Conservation (phyloP, 108 stramenopile species). For the Licmophora abbreviata region DNA sequence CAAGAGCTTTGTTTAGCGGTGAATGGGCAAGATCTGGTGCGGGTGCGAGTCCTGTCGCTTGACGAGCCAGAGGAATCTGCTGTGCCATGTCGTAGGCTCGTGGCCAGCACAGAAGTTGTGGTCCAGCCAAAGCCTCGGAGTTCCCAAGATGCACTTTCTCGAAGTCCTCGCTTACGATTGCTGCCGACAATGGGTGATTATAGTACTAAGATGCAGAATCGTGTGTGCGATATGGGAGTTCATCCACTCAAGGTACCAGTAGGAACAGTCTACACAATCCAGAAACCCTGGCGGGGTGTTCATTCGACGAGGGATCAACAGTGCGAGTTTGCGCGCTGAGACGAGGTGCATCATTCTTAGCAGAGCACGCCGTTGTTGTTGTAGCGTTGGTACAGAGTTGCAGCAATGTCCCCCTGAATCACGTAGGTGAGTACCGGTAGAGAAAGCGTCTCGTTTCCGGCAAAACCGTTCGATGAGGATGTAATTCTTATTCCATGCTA, state of each 20-base stretch:
- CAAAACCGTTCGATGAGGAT: neutral
- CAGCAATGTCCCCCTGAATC: neutral
- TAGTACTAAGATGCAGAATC: too few relatives aligned
- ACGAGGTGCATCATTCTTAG: neutral
- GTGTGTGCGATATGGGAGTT: too few relatives aligned
- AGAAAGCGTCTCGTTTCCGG: neutral
- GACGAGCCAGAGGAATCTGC: too few relatives aligned
- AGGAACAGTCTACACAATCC: slow-evolving; percentile 16
- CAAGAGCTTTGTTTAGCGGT: slow-evolving; percentile 15
- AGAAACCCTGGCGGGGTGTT: neutral
- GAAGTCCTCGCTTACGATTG: slow-evolving; percentile 13
- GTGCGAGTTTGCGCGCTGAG: neutral
- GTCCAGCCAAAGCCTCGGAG: slow-evolving; percentile 53
- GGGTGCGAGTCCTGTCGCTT: slow-evolving; percentile 19
- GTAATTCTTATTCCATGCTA: slow-evolving; percentile 31
- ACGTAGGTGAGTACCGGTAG: slow-evolving; percentile 13
- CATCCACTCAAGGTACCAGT: too few relatives aligned
- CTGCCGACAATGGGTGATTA: slow-evolving; percentile 20
- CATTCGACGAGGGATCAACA: neutral
- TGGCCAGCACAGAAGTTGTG: slow-evolving; percentile 66
- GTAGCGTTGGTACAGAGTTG: neutral
- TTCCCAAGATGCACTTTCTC: neutral
- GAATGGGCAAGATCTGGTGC: slow-evolving; percentile 4
- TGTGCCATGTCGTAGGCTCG: slow-evolving; percentile 34
- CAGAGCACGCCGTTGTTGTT: neutral